phyloP scores from a whole-genome alignment of 1,284 basidiomycete species.

The Agroathelia rolfsii region DNA sequence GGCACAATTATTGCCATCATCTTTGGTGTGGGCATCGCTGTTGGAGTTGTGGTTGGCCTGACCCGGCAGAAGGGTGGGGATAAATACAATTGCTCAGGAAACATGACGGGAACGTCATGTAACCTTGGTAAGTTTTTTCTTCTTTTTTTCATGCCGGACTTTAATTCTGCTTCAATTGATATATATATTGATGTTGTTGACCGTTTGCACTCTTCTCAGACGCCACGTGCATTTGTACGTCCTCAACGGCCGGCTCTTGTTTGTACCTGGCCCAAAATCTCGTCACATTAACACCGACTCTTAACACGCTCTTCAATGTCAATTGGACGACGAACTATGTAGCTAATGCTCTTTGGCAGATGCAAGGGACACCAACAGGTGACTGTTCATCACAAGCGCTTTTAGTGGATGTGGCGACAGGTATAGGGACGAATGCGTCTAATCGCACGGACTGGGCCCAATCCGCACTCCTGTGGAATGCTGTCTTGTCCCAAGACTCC shows the following conservation, averaged over 20 bases:
- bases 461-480: constrained; percentile 49
- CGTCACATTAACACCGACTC: constrained; percentile 33
- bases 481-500: constrained; percentile 38
- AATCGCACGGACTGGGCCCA: constrained; percentile 49
- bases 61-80: constrained; percentile 19
- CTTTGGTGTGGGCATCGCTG: constrained; percentile 26
- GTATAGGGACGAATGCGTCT: constrained; percentile 29
- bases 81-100: constrained; percentile 25
- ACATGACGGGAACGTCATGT: constrained; percentile 38
- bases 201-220: constrained; percentile 27
- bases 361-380: constrained; percentile 30
- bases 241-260: constrained; percentile 31
- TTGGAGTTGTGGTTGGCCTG: constrained; percentile 31
- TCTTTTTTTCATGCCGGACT: neutral
- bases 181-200: constrained; percentile 5
- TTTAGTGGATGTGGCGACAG: constrained; percentile 45
- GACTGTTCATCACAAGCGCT: constrained; percentile 43
- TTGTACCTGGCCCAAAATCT: constrained; percentile 44
- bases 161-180: constrained; percentile 2
- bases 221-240: constrained; percentile 52
- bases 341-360: constrained; percentile 38
- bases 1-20: constrained; percentile 23
- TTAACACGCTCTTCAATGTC: constrained; percentile 40
- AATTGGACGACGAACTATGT: constrained; percentile 35
- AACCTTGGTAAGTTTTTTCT: constrained; percentile 37